Percentiles rank a stretch among this genome's conserved stretches.
Evolutionary conservation across 1,284 basidiomycete genomes (phyloP).

Genomic region (Gymnopus androsaceus): DNA sequence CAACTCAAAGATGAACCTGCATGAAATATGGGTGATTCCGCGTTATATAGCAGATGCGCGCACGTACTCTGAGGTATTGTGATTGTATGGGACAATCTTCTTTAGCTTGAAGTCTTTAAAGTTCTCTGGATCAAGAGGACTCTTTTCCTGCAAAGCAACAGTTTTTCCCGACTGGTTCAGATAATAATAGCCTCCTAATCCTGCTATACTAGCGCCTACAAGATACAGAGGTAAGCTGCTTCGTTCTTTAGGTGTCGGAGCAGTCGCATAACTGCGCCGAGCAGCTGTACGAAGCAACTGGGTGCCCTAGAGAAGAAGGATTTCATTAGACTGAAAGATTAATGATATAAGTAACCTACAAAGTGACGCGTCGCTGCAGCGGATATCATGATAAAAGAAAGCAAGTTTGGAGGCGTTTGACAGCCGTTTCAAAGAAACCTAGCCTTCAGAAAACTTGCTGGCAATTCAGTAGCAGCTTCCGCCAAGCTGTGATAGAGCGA

Average conservation of each 20-base stretch:
- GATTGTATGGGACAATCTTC: conserved; percentile 88
- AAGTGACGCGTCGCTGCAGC: conserved; percentile 41
- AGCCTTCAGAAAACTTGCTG: too few relatives aligned
- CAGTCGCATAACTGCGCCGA: conserved; percentile 46
- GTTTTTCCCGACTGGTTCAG: conserved; percentile 37
- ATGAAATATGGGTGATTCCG: conserved; percentile 12
- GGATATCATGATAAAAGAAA: too few relatives aligned
- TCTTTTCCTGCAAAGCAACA: conserved; percentile 50
- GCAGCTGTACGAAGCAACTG: conserved; percentile 12
- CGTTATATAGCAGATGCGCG: too few relatives aligned
- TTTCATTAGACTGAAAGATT: conserved; percentile 7
- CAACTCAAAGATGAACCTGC: conserved; percentile 83
- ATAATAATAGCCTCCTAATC: conserved; percentile 55
- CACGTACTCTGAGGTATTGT: conserved; percentile 77
- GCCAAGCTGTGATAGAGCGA: too few relatives aligned
- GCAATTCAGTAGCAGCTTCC: too few relatives aligned
- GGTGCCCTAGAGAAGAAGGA: conserved; percentile 5
- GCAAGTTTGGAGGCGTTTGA: too few relatives aligned
- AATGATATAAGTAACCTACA: conserved; percentile 29
- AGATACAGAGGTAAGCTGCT: conserved; percentile 54
- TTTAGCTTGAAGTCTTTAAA: conserved; percentile 84
- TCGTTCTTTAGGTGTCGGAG: conserved; percentile 42
- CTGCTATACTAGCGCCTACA: conserved; percentile 49
- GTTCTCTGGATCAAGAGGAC: conserved; percentile 71
- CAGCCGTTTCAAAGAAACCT: not conserved